Conservation (phyloP, 2,329 filamentous ascomycete species). For the Colletotrichum cordylinicola region DNA sequence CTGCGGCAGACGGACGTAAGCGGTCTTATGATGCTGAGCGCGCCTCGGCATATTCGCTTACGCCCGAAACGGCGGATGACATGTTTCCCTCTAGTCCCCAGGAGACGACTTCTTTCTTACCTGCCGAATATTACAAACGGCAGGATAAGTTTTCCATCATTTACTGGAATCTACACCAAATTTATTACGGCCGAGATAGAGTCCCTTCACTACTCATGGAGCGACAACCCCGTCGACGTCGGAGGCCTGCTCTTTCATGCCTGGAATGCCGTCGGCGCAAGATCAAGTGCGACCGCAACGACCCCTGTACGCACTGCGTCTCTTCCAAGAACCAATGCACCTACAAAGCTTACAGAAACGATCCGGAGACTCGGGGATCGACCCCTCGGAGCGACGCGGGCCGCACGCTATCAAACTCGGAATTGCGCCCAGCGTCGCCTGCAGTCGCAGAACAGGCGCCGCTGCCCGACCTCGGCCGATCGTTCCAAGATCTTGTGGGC, state of each 20-base stretch:
- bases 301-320: neutral
- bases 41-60: neutral
- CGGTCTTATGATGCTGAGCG: neutral
- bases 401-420: neutral
- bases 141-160: neutral
- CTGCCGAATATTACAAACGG: neutral
- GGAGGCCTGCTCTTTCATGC: neutral
- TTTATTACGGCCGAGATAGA: neutral
- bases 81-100: neutral
- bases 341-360: neutral
- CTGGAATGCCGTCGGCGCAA: neutral
- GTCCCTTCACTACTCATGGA: neutral
- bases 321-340: neutral
- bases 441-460: neutral
- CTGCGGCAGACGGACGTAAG: neutral
- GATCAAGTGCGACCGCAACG: neutral
- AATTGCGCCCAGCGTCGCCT: neutral
- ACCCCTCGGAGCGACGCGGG: neutral
- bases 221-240: neutral
- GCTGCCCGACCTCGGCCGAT: neutral
- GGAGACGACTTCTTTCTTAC: neutral
- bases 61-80: neutral
- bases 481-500: neutral
- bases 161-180: neutral
- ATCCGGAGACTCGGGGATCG: neutral